Evolutionary conservation across 768 basidiomycete species (phyloP), one percentile per base, ranked within the genome.

Genomic region (Suillus paluster): DNA sequence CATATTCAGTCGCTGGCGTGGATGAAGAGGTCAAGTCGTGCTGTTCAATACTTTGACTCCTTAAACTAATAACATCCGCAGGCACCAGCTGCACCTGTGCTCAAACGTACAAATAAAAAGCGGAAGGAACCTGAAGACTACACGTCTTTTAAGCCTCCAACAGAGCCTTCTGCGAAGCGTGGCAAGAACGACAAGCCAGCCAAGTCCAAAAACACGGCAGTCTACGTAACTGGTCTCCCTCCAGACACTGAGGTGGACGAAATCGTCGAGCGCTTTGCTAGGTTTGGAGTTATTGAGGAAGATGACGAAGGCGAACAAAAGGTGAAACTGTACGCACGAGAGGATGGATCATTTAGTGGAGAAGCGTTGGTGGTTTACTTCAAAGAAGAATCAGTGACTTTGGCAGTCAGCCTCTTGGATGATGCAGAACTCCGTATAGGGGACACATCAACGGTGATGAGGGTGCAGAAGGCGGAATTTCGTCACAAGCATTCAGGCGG

Each of bases 321-420:
- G 71, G 85, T 99, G 73, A 99, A 99, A 81, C 82, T 99, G 80
- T 99, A 99, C 75, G 91, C 92, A 50, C 86, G 86, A 62, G 94
- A 93, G 6, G 86, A 92, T 63, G 95, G 96, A 38, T 72, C 83
- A 27, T 97, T 98, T 76, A 97, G 86, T 67, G 97, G 97, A 42
- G 97, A 99, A 67, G 97, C 95, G 3, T 78, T 99, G 66, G 89
- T 99, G 61, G 95, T 98, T 38, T 99, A 92, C 76, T 97, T 98
- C 83, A 97, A 97, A 75, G 95, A 97, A 73, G 96, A 95, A 63
- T 94, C 91, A n/a, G 97, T 99, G 21, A 76, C 79, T 4, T 81
- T 99, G 58, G 97, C 96, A 10, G 71, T 92, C 64, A 90, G 82
- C 66, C 80, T 99, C 58, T 79, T 99, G 63, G 96, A 98, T 73